phyloP scores from a whole-genome alignment of 2,329 filamentous ascomycete species.

The Orbilia javanica region DNA sequence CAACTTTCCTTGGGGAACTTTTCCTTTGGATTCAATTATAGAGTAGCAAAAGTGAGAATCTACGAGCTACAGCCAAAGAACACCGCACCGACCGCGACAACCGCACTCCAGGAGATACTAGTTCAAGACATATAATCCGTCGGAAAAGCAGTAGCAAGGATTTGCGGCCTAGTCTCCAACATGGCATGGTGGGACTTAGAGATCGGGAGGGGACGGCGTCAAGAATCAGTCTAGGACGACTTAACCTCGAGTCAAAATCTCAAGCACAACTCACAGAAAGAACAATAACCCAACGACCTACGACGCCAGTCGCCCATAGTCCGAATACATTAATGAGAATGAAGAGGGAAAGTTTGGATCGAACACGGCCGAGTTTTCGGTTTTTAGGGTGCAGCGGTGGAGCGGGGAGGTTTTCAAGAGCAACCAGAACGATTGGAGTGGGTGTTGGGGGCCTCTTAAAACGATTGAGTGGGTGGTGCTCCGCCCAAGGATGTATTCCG shows the following conservation, averaged over 20 bases:
- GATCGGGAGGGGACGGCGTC: slow-evolving; percentile 53
- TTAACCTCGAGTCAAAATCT: slow-evolving; percentile 56
- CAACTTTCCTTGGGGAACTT: slow-evolving; percentile 56
- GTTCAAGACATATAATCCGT: slow-evolving; percentile 49
- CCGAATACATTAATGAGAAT: slow-evolving; percentile 49
- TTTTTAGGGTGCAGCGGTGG: slow-evolving; percentile 55
- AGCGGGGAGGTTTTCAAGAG: slow-evolving; percentile 55
- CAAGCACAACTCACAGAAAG: slow-evolving; percentile 50
- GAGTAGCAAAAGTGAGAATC: slow-evolving; percentile 58
- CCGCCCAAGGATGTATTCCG: slow-evolving; percentile 55
- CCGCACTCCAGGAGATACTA: slow-evolving; percentile 46
- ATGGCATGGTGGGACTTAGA: slow-evolving; percentile 30
- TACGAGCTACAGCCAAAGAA: slow-evolving; percentile 50
- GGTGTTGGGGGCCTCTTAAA: slow-evolving; percentile 53
- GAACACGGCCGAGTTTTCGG: slow-evolving; percentile 53
- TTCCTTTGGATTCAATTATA: slow-evolving; percentile 58
- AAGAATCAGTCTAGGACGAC: slow-evolving; percentile 55
- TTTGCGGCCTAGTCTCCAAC: slow-evolving; percentile 48
- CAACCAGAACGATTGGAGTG: slow-evolving; percentile 50
- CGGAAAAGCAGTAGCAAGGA: slow-evolving; percentile 55
- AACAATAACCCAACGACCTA: slow-evolving; percentile 45
- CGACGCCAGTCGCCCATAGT: slow-evolving; percentile 28
- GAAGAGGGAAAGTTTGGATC: slow-evolving; percentile 50
- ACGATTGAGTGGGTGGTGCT: slow-evolving; percentile 56
- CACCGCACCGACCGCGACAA: slow-evolving; percentile 56